phyloP scores from a whole-genome alignment of 768 basidiomycete species.

The Tulasnella sp. region DNA sequence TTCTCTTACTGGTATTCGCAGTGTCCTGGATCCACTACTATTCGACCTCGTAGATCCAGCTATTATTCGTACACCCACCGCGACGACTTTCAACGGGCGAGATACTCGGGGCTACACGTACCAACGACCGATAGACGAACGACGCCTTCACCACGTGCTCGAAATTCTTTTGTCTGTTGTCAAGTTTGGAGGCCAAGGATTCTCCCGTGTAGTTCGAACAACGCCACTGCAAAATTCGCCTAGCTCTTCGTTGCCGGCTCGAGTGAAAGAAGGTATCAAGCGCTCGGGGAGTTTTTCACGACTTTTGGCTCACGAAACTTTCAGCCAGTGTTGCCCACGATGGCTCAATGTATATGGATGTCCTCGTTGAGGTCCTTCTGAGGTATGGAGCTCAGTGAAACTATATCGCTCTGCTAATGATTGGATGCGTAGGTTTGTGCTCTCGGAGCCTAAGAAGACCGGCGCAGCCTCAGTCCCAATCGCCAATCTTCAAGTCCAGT shows the following conservation, averaged over 20 bases:
- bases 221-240: constrained; percentile 61
- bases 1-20: constrained; percentile 35
- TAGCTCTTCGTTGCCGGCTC: constrained; percentile 56
- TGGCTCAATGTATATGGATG: constrained; percentile 63
- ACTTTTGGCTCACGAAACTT: neutral
- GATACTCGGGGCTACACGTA: constrained; percentile 67
- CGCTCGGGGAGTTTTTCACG: neutral
- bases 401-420: neutral
- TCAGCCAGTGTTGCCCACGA: constrained; percentile 42
- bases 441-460: constrained; percentile 63
- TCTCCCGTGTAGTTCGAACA: constrained; percentile 67
- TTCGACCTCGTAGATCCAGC: constrained; percentile 69
- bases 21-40: constrained; percentile 86
- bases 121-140: constrained; percentile 71
- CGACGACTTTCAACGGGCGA: constrained; percentile 55
- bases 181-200: constrained; percentile 85
- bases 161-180: constrained; percentile 73
- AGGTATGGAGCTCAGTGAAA: constrained; percentile 44
- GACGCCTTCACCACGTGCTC: constrained; percentile 64
- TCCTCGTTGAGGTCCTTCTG: constrained; percentile 66
- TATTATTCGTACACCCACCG: constrained; percentile 51
- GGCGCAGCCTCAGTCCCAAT: constrained; percentile 52
- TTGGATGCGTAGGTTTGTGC: constrained; percentile 53
- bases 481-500: constrained; percentile 63
- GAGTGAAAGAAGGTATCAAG: constrained; percentile 56